Percentiles rank a stretch among this genome's conserved stretches.
Conservation (phyloP, 2,329 filamentous ascomycete species). For the Lomentospora prolificans region DNA sequence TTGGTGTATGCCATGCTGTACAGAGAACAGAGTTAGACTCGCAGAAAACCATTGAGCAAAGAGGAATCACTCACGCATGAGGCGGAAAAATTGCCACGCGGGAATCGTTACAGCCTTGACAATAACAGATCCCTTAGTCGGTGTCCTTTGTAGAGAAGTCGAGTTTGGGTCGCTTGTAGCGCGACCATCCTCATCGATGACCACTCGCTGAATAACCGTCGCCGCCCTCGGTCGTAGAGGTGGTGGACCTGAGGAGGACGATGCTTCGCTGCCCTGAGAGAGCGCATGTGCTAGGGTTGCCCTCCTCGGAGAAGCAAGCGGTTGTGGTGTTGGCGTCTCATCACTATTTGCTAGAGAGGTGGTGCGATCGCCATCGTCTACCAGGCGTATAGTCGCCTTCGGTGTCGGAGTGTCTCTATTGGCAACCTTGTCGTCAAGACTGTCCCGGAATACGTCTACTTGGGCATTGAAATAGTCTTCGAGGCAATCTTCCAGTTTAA, state of each 20-base stretch:
- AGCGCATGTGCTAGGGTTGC: background rate
- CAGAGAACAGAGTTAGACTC: slow-evolving; percentile 21
- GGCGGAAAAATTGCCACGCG: slow-evolving; percentile 93
- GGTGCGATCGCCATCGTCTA: background rate
- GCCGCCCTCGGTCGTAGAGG: slow-evolving; percentile 26
- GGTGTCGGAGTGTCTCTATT: background rate
- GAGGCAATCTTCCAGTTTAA: slow-evolving; percentile 83
- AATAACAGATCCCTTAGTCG: slow-evolving; percentile 36
- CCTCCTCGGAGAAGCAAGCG: background rate
- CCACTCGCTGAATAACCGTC: slow-evolving; percentile 52
- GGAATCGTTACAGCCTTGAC: slow-evolving; percentile 86
- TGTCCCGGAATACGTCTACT: slow-evolving; percentile 77
- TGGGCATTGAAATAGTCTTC: slow-evolving; percentile 92
- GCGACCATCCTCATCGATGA: slow-evolving; percentile 41
- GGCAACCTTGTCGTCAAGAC: slow-evolving; percentile 33
- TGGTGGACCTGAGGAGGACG: slow-evolving; percentile 1
- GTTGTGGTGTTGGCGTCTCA: background rate
- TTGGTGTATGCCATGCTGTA: slow-evolving; percentile 61
- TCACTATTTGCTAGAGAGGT: background rate
- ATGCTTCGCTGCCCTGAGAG: background rate
- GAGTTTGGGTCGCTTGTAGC: slow-evolving; percentile 13
- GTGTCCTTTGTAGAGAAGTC: slow-evolving; percentile 32
- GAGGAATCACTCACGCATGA: slow-evolving; percentile 58
- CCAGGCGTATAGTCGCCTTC: slow-evolving; percentile 3
- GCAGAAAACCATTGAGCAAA: background rate